Base-by-base conservation (phyloP, 108 stramenopile genomes). In the Mayamaea pseudoterrestris region DNA sequence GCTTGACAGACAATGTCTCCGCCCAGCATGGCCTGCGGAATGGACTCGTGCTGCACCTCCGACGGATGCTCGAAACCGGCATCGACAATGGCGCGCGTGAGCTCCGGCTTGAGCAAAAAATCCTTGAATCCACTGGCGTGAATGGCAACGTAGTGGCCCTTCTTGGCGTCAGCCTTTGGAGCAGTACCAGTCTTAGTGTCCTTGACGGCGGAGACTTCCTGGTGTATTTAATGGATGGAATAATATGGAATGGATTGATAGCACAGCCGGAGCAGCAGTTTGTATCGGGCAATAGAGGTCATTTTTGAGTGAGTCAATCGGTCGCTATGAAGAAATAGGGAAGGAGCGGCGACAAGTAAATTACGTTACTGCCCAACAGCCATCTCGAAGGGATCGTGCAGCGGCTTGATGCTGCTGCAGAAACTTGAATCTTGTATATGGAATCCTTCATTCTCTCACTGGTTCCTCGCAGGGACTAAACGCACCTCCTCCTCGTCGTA, bases 1-100 rank as follows among this genome's bases (percentile, higher is more conserved):
- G 98, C 98, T 68, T 99, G 98, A 63, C 98, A 98, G 50, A 99
- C 79, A 43, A 99, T 90, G 60, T 99, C 98, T 69, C 93, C 92
- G 24, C 98, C 98, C n/a, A 98, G 64, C 25, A 99, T 83, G 8
- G 98, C 96, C 53, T 99, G 96, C 16, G 98, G 98, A 57, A 99
- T 99, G 55, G 94, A 94, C 72, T 97, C 95, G 65, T 99, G 95
- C 69, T 88, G 93, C 8, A 89, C 95, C 68, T 99, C 96, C 27
- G 89, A 92, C 20, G 98, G 98, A 63, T 98, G 95, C 75, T 99
- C 98, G 48, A 99, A 99, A 41, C 98, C 98, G 61, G 94, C 95
- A 69, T 98, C 95, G 4, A 97, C 95, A 44, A 99, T 94, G 41
- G 98, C 92, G 30, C 96, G 84, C 23, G 97, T 75, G 8, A 94